Percentiles rank a stretch among this genome's conserved stretches.
These are phyloP conservation scores for Botryococcus braunii DNA, from an alignment of 163 green algal species.

Conservation along the genomic window DNA sequence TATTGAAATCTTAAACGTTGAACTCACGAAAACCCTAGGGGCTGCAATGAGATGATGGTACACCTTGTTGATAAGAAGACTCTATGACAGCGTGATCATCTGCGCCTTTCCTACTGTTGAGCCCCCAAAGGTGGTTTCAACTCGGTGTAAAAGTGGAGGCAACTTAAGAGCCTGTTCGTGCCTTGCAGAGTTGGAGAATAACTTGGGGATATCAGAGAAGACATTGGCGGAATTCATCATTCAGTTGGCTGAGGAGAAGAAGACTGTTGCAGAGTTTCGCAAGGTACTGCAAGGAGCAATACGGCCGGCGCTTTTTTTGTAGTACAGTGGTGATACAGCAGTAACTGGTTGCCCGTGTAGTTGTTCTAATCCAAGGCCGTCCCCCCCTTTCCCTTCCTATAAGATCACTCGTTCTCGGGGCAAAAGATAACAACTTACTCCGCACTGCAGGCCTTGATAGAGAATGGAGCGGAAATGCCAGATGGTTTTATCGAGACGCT, in stretches of 20 bases:
- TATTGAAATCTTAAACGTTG: not conserved
- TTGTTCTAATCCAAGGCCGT: too few relatives aligned
- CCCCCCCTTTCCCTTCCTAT: too few relatives aligned
- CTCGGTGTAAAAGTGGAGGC: not conserved
- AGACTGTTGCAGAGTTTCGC: slow-evolving; percentile 50
- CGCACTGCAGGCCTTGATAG: slow-evolving; percentile 21
- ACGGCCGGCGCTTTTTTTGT: too few relatives aligned
- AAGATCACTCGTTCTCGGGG: too few relatives aligned
- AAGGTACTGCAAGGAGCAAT: too few relatives aligned
- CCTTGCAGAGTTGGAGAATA: slow-evolving; percentile 80
- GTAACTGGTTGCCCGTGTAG: too few relatives aligned
- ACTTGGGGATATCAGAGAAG: slow-evolving; percentile 86
- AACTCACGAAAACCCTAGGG: too few relatives aligned
- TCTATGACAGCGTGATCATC: not conserved
- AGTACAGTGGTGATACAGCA: too few relatives aligned
- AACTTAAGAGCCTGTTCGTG: not conserved
- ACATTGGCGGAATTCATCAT: slow-evolving; percentile 92
- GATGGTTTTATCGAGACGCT: slow-evolving; percentile 53
- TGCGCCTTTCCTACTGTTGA: slow-evolving; percentile 1
- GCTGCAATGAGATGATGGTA: too few relatives aligned
- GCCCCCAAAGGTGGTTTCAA: not conserved
- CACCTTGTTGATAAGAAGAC: not conserved
- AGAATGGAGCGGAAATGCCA: slow-evolving; percentile 63
- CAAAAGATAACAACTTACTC: too few relatives aligned
- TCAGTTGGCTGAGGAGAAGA: slow-evolving; percentile 50